phyloP scores from a whole-genome alignment of 2,329 filamentous ascomycete species.

The Trichoderma breve region DNA sequence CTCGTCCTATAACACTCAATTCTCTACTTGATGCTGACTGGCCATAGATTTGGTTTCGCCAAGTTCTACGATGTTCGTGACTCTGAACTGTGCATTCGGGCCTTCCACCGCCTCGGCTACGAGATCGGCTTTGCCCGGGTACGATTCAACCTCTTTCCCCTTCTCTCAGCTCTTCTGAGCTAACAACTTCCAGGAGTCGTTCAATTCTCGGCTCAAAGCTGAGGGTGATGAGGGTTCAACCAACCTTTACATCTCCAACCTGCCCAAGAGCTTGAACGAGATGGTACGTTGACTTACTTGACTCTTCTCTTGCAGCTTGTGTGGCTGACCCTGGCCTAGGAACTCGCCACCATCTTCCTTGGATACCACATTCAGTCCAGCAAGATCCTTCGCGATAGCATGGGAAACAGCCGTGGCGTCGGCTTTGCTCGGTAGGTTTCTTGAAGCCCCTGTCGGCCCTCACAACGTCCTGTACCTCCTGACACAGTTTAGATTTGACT shows the following conservation, averaged over 20 bases:
- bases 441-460: no score
- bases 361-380: conserved; percentile 85
- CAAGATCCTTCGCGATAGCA: conserved; percentile 88
- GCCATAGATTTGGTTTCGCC: conserved; percentile 87
- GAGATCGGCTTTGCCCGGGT: conserved; percentile 96
- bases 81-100: conserved; percentile 93
- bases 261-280: conserved; percentile 89
- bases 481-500: conserved; percentile 60
- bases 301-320: neutral
- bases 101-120: conserved; percentile 90
- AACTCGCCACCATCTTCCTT: conserved; percentile 74
- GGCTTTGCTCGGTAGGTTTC: conserved; percentile 84
- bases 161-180: neutral
- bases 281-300: conserved; percentile 56
- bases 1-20: no score
- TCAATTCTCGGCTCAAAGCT: conserved; percentile 96
- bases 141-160: conserved; percentile 32
- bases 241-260: conserved; percentile 96
- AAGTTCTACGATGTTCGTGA: conserved; percentile 86
- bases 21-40: conserved; percentile 5
- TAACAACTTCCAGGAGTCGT: conserved; percentile 69
- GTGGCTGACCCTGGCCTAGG: conserved; percentile 42
- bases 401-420: conserved; percentile 92
- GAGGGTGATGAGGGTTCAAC: conserved; percentile 87
- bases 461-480: neutral